Conservation (phyloP, 805 yeast species). For the Barnettozyma populi region DNA sequence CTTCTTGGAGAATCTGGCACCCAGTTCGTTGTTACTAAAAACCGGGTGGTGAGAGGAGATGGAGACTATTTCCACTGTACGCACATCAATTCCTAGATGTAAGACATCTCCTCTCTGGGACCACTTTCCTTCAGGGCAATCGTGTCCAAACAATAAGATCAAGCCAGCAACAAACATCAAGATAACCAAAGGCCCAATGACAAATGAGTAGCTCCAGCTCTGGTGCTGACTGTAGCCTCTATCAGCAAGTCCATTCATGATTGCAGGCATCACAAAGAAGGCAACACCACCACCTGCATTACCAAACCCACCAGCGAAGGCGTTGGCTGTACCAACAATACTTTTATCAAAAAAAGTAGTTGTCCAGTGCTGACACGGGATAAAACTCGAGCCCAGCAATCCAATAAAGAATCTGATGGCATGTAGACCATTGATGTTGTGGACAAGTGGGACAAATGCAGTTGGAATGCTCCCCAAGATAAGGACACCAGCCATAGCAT, state of each 20-base stretch:
- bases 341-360: slow-evolving; percentile 26
- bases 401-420: slow-evolving; percentile 36
- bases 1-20: not conserved
- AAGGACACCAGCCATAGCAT: slow-evolving; percentile 24
- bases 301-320: slow-evolving; percentile 29
- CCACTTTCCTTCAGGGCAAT: slow-evolving; percentile 34
- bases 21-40: slow-evolving; percentile 1
- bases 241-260: slow-evolving; percentile 14
- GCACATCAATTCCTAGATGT: slow-evolving; percentile 24
- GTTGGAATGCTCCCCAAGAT: slow-evolving; percentile 27
- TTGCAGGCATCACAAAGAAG: slow-evolving; percentile 29
- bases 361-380: slow-evolving; percentile 28
- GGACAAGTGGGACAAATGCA: slow-evolving; percentile 24
- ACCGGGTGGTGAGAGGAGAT: slow-evolving; percentile 15
- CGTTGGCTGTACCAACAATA: slow-evolving; percentile 29
- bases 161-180: slow-evolving; percentile 25
- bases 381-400: slow-evolving; percentile 30
- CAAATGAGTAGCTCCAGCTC: slow-evolving; percentile 27
- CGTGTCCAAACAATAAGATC: slow-evolving; percentile 26
- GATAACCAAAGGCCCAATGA: slow-evolving; percentile 29
- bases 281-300: slow-evolving; percentile 32
- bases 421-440: slow-evolving; percentile 25
- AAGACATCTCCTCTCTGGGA: slow-evolving; percentile 25
- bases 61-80: slow-evolving; percentile 21
- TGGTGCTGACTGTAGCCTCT: slow-evolving; percentile 22